Base-by-base conservation (phyloP, 257 asterid species). In the Primulina eburnea region DNA sequence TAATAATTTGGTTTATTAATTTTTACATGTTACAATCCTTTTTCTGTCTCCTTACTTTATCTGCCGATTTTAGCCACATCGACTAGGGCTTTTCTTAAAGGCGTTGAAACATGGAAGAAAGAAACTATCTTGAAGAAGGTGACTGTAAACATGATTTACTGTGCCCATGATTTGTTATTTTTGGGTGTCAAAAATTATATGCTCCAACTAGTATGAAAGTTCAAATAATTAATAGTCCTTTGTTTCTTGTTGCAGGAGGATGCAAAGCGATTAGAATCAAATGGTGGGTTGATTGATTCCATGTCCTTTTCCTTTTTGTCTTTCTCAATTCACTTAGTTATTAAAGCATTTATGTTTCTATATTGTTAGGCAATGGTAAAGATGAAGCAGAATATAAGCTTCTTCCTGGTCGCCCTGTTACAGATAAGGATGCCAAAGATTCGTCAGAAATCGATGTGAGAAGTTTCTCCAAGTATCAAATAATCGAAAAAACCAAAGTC, bases 21-120 rank as follows among this genome's bases (percentile, higher is more conserved):
- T 70, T 26, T 65, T 29, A 18, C 21, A 35, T 37, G 18, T 43
- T 50, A 64, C 72, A 57, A 47, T 47, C 73, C 62, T 24, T 12
- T 43, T 62, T 60, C 34, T 16, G 57, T 12, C 5, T 68, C n/a
- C 68, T 74, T 69, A 80, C 72, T 35, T 75, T 55, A 34, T 71
- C 18, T 66, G 73, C 62, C 68, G 47, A 61, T 73, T 82, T 53
- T 83, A 93, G 99, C 80, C 57, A 89, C 97, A 55, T 93, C 99
- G 47, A 89, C 95, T 53, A 89, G 82, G 80, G 96, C 99, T 75
- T 90, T 87, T 83, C 73, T 90, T 5, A 88, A 90, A 82, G 99
- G 99, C 35, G 83, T 90, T 30, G 96, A 90, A 43, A 93, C 97
- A 24, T 93, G 99, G 99, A 90, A 86, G 76, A 89, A 89, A 70